Evolutionary conservation across 2,329 filamentous ascomycete species (phyloP), one percentile per base, ranked within the genome.

Genomic region (Xylaria multiplex): DNA sequence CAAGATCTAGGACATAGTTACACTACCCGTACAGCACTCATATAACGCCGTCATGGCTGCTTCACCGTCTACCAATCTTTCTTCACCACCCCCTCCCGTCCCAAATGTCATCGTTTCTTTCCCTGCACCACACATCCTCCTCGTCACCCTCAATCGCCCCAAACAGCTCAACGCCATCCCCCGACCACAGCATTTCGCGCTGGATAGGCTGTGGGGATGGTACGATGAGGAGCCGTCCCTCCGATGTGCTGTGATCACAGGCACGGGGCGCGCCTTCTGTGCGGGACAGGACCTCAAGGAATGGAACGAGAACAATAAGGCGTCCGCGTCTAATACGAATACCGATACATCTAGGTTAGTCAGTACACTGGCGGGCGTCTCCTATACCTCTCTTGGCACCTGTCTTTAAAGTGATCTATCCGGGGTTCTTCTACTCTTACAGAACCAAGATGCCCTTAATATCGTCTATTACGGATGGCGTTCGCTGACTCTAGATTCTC

Each of bases 271-370:
- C 9, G 88, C 88, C 0, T 92, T 92, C 73, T 91, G 88, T 75
- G 88, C 89, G 0, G 90, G 90, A 16, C 88, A 88, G 40, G 90
- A 91, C 73, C 81, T 92, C 19, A 88, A 88, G 76, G 88, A 91
- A 78, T 90, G 88, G 87, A 80, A 84, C 64, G 77, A 77, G 8
- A 45, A 64, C 46, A 69, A 71, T 27, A 46, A 57, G 14, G 32
- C 40, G 4, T 32, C 55, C 13, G 7, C 54, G 13, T 8, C 56
- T 8, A 7, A 27, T 48, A 27, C 45, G 11, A 13, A 24, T 24
- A 24, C 27, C 64, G 55, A 63, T 16, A 68, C 69, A 35, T 48
- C 65, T 24, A 70, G 53, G 53, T 37, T 37, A 37, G 32, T 55
- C 3, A 27, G 52, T 42, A 42, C 14, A 4, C 32, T 35, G 27